A percentile compares a stretch with the other conserved stretches of the same genome.
These are phyloP conservation scores for Blumeria graminis DNA, from an alignment of 2,329 filamentous ascomycete species.

Conservation along the genomic window DNA sequence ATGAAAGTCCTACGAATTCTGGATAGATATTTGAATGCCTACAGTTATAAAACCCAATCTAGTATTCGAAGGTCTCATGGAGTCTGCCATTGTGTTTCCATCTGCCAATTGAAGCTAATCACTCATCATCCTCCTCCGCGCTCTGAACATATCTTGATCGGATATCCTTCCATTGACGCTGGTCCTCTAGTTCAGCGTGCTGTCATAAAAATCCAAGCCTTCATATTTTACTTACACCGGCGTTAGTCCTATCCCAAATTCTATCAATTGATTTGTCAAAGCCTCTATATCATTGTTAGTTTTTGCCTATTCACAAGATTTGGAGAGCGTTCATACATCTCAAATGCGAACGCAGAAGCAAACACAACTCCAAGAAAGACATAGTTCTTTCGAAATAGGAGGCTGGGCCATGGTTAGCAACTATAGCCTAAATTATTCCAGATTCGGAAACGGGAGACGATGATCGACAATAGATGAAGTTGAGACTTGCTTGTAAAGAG, in stretches of 20 bases:
- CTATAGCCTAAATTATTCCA: not conserved
- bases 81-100: not conserved
- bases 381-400: slow-evolving; percentile 66
- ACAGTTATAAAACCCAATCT: too few relatives aligned
- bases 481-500: slow-evolving; percentile 15
- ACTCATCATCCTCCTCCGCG: slow-evolving; percentile 29
- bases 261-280: slow-evolving; percentile 66
- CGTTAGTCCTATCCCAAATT: slow-evolving; percentile 80
- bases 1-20: too few relatives aligned
- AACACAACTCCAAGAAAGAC: slow-evolving; percentile 78
- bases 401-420: slow-evolving; percentile 25
- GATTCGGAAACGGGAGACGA: too few relatives aligned
- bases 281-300: slow-evolving; percentile 27
- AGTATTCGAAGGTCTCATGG: too few relatives aligned
- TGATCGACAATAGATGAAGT: too few relatives aligned
- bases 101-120: not conserved
- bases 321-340: slow-evolving; percentile 44
- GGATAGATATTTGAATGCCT: too few relatives aligned
- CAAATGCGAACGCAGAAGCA: slow-evolving; percentile 64
- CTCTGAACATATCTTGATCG: slow-evolving; percentile 63
- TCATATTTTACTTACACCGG: slow-evolving; percentile 43
- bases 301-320: not conserved
- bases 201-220: not conserved
- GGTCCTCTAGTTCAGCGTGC: slow-evolving; percentile 15
- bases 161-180: slow-evolving; percentile 99